Percentiles rank a stretch among this genome's conserved stretches.
Evolutionary conservation across 768 basidiomycete species (phyloP).

Genomic region (Galerina sulciceps): DNA sequence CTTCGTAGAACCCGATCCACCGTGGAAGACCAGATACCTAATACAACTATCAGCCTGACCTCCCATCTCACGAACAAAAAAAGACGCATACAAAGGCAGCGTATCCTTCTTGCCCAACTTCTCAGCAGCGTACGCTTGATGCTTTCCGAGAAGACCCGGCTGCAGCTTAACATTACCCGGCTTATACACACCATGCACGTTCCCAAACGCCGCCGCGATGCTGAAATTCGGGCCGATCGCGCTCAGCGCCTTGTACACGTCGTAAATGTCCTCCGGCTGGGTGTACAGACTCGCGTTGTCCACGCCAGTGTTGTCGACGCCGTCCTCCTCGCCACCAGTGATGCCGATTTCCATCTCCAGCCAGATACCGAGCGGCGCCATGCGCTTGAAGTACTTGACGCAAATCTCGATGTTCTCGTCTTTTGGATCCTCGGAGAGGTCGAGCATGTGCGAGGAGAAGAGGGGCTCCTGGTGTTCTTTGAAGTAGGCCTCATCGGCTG

Average conservation of each 20-base stretch:
- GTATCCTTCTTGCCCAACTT: constrained; percentile 65
- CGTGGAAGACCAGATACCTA: constrained; percentile 99
- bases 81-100: constrained; percentile 79
- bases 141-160: constrained; percentile 90
- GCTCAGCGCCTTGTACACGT: constrained; percentile 85
- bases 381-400: constrained; percentile 92
- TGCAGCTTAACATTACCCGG: constrained; percentile 95
- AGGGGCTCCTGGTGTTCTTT: constrained; percentile 85
- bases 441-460: constrained; percentile 99
- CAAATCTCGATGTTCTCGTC: constrained; percentile 95
- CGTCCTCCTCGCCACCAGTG: constrained; percentile 99
- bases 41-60: not conserved
- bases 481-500: constrained; percentile 92
- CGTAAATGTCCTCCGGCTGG: constrained; percentile 94
- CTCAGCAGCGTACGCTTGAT: constrained; percentile 76
- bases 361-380: constrained; percentile 92
- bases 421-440: constrained; percentile 90
- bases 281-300: constrained; percentile 97
- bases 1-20: constrained; percentile 96
- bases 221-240: constrained; percentile 91
- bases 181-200: constrained; percentile 99
- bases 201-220: constrained; percentile 98
- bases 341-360: constrained; percentile 99
- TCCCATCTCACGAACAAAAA: not conserved
- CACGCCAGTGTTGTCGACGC: constrained; percentile 95